Evolutionary conservation across 75 land plant species (phyloP), one percentile per base, ranked within the genome.

Genomic region (Pseudotsuga menziesii): DNA sequence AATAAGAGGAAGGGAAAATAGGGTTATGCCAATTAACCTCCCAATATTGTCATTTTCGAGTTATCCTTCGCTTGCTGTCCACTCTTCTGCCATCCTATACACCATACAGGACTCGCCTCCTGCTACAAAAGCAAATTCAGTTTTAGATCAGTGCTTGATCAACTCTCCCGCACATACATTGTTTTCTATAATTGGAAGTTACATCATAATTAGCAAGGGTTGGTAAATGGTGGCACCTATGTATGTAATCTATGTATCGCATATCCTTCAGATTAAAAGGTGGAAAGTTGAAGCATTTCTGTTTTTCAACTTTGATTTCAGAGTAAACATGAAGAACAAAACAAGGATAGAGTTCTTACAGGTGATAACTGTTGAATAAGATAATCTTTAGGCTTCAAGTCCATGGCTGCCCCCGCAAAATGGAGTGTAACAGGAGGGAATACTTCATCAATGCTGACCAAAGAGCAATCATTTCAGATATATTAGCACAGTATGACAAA

Each of bases 391-490:
- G 95, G 91, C 54, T 83, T 82, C 72, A 94, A 82, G 4, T 79
- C 72, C 98, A 94, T 85, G 32, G 87, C 76, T 63, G 92, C 97
- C 78, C 85, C 86, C 77, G 82, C 93, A 79, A 94, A 94, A 69
- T 85, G 85, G 71, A 94, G 77, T 44, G 79, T 75, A 39, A 92
- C 86, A 5, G 56, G 16, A 29, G 94, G 94, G 79, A 94, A 94
- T 36, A 94, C 23, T 6, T 79, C 86, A 57, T 75, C 66, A 70
- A 90, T 76, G 72, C 93, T 91, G 85, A 41, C 75, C 5, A 27
- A 16, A 79, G 58, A 57, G 14, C 20, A 41, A 69, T 19, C 52
- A 20, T 35, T 48, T 69, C 35, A 41, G 20, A 69, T 41, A 69
- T 39, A 23, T 69, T 2, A 69, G 12, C 4, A 8, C 44, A 41